These are phyloP conservation scores for Globisporangium apiculatum DNA, from an alignment of 352 stramenopile species.

Conservation along the genomic window DNA sequence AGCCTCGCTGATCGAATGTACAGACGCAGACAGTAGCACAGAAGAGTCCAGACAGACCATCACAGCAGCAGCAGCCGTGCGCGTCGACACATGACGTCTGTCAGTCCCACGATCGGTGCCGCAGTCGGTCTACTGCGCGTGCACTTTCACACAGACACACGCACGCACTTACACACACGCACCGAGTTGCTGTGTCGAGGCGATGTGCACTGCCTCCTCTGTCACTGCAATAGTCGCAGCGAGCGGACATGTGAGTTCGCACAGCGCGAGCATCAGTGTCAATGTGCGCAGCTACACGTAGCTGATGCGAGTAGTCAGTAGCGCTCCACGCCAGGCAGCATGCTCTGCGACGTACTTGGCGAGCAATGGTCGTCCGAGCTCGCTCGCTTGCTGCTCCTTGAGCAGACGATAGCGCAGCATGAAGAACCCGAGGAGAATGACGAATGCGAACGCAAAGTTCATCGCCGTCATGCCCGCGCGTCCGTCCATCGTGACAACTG, in stretches of 20 bases:
- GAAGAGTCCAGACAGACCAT: not conserved
- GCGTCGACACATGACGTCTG: not conserved
- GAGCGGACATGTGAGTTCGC: not conserved
- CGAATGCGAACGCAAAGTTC: slow-evolving; percentile 34
- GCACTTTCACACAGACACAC: no score
- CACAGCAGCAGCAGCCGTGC: not conserved
- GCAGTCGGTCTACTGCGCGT: not conserved
- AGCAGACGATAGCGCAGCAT: slow-evolving; percentile 38
- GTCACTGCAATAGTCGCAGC: slow-evolving; percentile 1
- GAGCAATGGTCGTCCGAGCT: slow-evolving; percentile 47
- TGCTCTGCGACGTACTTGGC: slow-evolving; percentile 26
- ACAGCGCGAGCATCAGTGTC: not conserved
- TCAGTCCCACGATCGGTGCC: not conserved
- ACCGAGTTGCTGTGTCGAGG: slow-evolving; percentile 38
- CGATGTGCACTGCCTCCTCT: slow-evolving; percentile 25
- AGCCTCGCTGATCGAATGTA: slow-evolving; percentile 20
- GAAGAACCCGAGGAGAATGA: slow-evolving; percentile 43
- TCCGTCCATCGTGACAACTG: not conserved
- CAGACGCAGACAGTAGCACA: no score
- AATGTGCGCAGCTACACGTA: not conserved
- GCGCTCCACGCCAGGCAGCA: not conserved
- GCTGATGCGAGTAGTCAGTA: not conserved
- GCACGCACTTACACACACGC: not conserved
- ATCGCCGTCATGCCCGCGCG: slow-evolving; percentile 23
- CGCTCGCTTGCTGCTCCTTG: slow-evolving; percentile 33